A percentile compares a stretch with the other conserved stretches of the same genome.
Evolutionary conservation across 768 basidiomycete species (phyloP).

Genomic region (Agaricus blazei): DNA sequence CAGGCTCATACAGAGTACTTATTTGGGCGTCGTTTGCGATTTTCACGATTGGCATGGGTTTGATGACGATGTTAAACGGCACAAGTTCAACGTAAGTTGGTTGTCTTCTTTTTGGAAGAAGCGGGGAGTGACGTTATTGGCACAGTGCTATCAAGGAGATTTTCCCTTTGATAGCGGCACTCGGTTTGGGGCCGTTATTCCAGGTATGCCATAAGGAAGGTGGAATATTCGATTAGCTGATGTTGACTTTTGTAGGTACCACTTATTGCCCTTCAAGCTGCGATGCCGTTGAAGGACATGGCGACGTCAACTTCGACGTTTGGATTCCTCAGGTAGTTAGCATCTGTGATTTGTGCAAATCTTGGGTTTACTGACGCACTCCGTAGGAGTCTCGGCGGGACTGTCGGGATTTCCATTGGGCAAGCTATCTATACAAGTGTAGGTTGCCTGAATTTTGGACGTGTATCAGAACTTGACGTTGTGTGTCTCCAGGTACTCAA

Average conservation of each 20-base stretch:
- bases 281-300: slow-evolving; percentile 87
- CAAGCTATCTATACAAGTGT: slow-evolving; percentile 67
- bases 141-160: slow-evolving; percentile 58
- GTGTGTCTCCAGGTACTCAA: slow-evolving; percentile 24
- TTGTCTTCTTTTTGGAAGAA: not conserved
- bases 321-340: slow-evolving; percentile 59
- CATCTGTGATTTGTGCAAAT: not conserved
- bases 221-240: not conserved
- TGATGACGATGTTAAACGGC: slow-evolving; percentile 66
- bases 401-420: slow-evolving; percentile 69
- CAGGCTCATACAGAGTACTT: slow-evolving; percentile 51
- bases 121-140: not conserved
- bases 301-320: slow-evolving; percentile 73
- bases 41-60: slow-evolving; percentile 61
- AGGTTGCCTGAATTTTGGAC: slow-evolving; percentile 16
- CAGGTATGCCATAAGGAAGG: slow-evolving; percentile 28
- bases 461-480: not conserved
- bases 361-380: slow-evolving; percentile 3
- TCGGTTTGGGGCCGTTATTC: slow-evolving; percentile 65
- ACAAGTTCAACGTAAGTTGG: slow-evolving; percentile 43
- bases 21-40: slow-evolving; percentile 59
- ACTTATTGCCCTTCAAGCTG: slow-evolving; percentile 72
- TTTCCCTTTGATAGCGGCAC: slow-evolving; percentile 60
- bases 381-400: slow-evolving; percentile 64
- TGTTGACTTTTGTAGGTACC: slow-evolving; percentile 39